A percentile compares a stretch with the other conserved stretches of the same genome.
phyloP scores from a whole-genome alignment of 1,284 basidiomycete genomes.

The Leccinum subrobustum region DNA sequence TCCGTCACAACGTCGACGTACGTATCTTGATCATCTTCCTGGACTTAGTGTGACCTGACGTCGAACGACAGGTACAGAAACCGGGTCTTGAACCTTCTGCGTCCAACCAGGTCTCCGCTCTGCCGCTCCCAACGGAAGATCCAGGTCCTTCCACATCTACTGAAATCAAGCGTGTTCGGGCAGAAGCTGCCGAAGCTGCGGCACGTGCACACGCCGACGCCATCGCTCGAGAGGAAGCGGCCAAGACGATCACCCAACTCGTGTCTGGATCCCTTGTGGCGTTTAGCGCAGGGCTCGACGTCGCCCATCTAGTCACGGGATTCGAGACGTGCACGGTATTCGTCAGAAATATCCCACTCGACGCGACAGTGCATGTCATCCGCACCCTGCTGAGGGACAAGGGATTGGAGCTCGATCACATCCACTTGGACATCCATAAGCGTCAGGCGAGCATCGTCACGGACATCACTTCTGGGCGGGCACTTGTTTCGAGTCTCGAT shows the following conservation, averaged over 20 bases:
- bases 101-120: not conserved
- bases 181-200: slow-evolving; percentile 7
- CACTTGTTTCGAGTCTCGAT: slow-evolving; percentile 40
- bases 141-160: not conserved
- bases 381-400: slow-evolving; percentile 39
- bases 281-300: slow-evolving; percentile 45
- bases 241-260: slow-evolving; percentile 39
- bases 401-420: slow-evolving; percentile 32
- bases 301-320: slow-evolving; percentile 37
- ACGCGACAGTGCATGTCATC: slow-evolving; percentile 39
- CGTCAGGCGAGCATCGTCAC: slow-evolving; percentile 41
- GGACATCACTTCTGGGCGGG: slow-evolving; percentile 37
- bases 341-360: slow-evolving; percentile 42
- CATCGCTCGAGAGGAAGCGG: slow-evolving; percentile 35
- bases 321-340: slow-evolving; percentile 49
- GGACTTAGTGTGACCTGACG: not conserved
- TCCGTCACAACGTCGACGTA: slow-evolving; percentile 27
- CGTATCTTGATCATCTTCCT: slow-evolving; percentile 9
- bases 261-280: slow-evolving; percentile 40
- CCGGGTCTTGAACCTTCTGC: not conserved
- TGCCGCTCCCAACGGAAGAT: not conserved
- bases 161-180: not conserved
- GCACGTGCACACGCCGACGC: slow-evolving; percentile 19
- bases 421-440: slow-evolving; percentile 34
- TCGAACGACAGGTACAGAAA: slow-evolving; percentile 3